Conservation (phyloP, 179 eudicot species). For the Actinidia chinensis region DNA sequence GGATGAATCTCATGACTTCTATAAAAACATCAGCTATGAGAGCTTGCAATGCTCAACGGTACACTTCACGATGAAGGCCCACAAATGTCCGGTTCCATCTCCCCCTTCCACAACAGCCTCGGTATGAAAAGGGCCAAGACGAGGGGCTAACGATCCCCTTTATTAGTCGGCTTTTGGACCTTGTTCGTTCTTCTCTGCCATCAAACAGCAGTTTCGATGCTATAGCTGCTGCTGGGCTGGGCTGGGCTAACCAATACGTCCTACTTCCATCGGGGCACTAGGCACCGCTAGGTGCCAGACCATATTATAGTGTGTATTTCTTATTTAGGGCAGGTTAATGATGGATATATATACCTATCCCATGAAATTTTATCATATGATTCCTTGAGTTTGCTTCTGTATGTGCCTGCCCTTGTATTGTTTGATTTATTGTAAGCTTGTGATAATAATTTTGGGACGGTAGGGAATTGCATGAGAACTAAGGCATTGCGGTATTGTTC, state of each 20-base stretch:
- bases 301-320: conserved; percentile 26
- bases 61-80: conserved; percentile 82
- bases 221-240: conserved; percentile 29
- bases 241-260: conserved; percentile 42
- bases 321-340: conserved; percentile 23
- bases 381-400: conserved; percentile 21
- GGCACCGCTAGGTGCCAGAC: conserved; percentile 39
- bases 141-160: conserved; percentile 50
- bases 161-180: conserved; percentile 28
- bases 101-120: conserved; percentile 91
- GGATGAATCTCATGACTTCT: conserved; percentile 95
- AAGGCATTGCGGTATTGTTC: too few species aligned
- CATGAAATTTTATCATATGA: conserved; percentile 16
- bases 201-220: conserved; percentile 27
- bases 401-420: conserved; percentile 18
- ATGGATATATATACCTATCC: conserved; percentile 1
- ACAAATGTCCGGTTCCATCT: conserved; percentile 88
- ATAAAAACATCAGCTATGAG: conserved; percentile 91
- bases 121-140: conserved; percentile 99
- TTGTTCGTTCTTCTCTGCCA: conserved; percentile 24
- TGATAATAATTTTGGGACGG: conserved; percentile 20
- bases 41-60: conserved; percentile 89
- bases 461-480: conserved; percentile 16
- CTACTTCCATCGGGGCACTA: conserved; percentile 63
- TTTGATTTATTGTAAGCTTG: conserved; percentile 28